Base-by-base conservation (phyloP, 2,329 filamentous ascomycete species). In the Colletotrichum destructivum region DNA sequence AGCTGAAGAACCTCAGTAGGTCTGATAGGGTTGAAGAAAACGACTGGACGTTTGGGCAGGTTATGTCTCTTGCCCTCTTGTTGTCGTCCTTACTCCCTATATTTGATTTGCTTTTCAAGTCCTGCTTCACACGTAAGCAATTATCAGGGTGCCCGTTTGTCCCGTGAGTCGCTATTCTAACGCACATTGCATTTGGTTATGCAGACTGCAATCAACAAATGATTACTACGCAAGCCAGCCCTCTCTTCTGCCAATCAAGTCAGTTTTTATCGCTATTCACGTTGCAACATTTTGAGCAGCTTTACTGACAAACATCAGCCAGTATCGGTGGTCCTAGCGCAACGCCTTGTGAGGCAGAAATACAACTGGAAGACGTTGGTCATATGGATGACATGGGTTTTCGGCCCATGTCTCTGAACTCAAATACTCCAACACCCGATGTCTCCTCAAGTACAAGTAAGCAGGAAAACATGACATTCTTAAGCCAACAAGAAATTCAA, bases 31-130 rank as follows among this genome's bases (percentile, higher is more conserved):
- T 5, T 4, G 42, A 26, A 9, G 49, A 67, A 38, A 52, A 63
- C 11, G 59, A 69, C 2, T 69, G 66, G 66, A 51, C 44, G 0
- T 64, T 69, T 38, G 60, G 60, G 1, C 66, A 69, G n/a, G 9
- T 69, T 2, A 56, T 69, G 13, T 8, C 66, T 5, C 31, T 69
- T 2, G 66, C 44, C 3, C 60, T 69, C 13, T 15, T 56, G 3
- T 49, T 40, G 11, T 44, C 23, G 2, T 31, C 49, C 9, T 11
- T 47, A 0, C 12, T 55, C 4, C 49, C 38, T 9, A 38, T 62
- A 9, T 35, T 55, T 11, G 57, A 61, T 4, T 23, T 55, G 13
- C 5, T 18, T 4, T 26, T 7, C 7, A 31, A 61, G 35, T 40
- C 18, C 26, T 23, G 2, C 8, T 38, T 47, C 2, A 6, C 21